Base-by-base conservation (phyloP, 2,329 filamentous ascomycete genomes). In the Pseudocercospora vitis region DNA sequence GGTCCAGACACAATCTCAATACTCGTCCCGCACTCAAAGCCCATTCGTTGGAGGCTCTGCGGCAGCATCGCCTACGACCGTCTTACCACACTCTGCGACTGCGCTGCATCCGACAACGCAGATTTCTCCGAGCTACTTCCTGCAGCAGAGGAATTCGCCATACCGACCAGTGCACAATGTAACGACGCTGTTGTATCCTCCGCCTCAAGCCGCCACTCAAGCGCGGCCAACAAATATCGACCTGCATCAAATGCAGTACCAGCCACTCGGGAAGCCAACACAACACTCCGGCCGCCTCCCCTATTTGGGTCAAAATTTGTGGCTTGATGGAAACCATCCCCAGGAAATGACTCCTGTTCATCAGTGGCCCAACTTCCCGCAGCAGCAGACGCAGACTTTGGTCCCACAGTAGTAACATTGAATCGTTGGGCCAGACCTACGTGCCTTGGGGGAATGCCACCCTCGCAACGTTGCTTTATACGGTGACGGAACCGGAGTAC, bases 161-260 rank as follows among this genome's bases (percentile, higher is more conserved):
- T 97, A 97, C 73, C 88, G 90, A 59, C 92, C 92, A 1, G 87
- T 96, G 32, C 87, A 91, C 49, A 83, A 89, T 56, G 89, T 96
- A 55, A 91, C 94, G 63, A 95, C 90, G 0, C 81, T 97, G n/a
- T 78, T 96, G 24, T 90, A 94, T 54, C 91, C 91, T 26, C 89
- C 91, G 5, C 88, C 91, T 0, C 88, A 89, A 19, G 80, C 84
- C 7, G 89, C 89, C 6, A 81, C 95, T 58, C 86, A 92, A 45
- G 73, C 75, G 44, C 71, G 74, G 7, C 70, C 73, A 8, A 69
- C 70, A 40, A 71, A 71, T 31, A 70, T 77, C 14, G 70, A 70
- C 33, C 71, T 73, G 55, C 73, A 77, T 48, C 75, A 77, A 53
- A 78, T 79, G 76, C 76, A 78, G 47, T 79, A 79, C 53, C 76